Evolutionary conservation across 164 flowering plant species (phyloP), one percentile per base, ranked within the genome.

Genomic region (Cinnamomum micranthum): DNA sequence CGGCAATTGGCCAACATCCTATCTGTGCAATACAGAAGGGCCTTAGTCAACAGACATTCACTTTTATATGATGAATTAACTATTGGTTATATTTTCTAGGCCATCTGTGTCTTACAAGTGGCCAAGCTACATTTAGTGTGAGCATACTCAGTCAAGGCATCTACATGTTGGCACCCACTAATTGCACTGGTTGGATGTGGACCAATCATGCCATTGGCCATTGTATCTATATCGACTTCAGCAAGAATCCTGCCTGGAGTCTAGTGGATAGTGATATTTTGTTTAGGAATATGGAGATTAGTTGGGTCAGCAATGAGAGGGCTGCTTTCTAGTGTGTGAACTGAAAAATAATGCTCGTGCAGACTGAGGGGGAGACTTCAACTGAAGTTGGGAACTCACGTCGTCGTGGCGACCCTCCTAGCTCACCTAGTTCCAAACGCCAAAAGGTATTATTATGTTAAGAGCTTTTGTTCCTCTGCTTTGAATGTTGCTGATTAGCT

Each of bases 371-470:
- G 69, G 87, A 80, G 62, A 82, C 68, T 31, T 31, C 77, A 68
- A 70, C 7, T 64, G 65, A 74, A 63, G 68, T 19, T 31, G 83
- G 83, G 65, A 62, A 79, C 25, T 82, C 86, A 0, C 78, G 77
- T 51, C 76, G 69, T 12, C 79, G 66, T 5, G 60, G 76, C 58
- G 86, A 84, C 70, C 72, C 78, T 71, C 79, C 82, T 25, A 35
- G 78, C 41, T 73, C 84, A 27, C 86, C 89, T 27, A 80, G 65
- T 75, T 71, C 93, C 27, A 91, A 91, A 76, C 91, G 95, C 33
- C 96, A 79, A 68, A 89, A 87, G 96, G 91, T 90, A 74, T 60
- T 20, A 19, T 68, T 68, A 55, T 20, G 2, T 15, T 14, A 55
- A 55, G 60, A 55, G 6, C n/a, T 55, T 55, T 55, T 15, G n/a